These are phyloP conservation scores for Talaromyces sp. DNA, from an alignment of 2,329 filamentous ascomycete genomes.

Conservation along the genomic window DNA sequence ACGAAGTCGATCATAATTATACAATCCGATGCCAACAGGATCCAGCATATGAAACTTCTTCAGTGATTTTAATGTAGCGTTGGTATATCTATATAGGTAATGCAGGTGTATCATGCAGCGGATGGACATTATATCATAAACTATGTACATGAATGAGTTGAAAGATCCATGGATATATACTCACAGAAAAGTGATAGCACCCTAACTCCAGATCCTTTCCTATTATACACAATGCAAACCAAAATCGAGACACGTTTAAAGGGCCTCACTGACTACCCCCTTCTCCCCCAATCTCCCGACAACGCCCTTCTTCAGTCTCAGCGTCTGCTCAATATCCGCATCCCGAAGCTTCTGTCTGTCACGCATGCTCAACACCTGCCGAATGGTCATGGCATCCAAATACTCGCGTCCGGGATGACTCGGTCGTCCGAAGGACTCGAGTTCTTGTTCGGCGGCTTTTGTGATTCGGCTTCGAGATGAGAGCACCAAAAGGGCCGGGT, in stretches of 20 bases:
- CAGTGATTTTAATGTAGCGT: background rate
- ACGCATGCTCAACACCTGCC: slow-evolving; percentile 48
- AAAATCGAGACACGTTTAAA: background rate
- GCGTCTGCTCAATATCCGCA: slow-evolving; percentile 43
- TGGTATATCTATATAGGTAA: no score
- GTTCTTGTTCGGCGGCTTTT: slow-evolving; percentile 54
- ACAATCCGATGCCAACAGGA: background rate
- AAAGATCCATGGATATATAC: background rate
- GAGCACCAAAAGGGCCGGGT: slow-evolving; percentile 55
- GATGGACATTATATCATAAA: background rate
- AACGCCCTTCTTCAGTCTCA: slow-evolving; percentile 46
- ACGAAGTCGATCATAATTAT: background rate
- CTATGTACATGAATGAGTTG: background rate
- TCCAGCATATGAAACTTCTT: background rate
- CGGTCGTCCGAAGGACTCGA: slow-evolving; percentile 46
- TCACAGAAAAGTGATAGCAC: background rate
- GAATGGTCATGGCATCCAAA: slow-evolving; percentile 50
- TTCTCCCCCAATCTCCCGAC: slow-evolving; percentile 38
- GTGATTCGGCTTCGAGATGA: slow-evolving; percentile 51
- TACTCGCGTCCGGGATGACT: slow-evolving; percentile 43
- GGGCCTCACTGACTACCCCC: slow-evolving; percentile 32
- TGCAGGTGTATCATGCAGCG: background rate
- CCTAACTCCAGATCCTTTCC: background rate
- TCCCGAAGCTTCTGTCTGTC: slow-evolving; percentile 39
- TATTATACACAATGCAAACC: background rate